Evolutionary conservation across 108 stramenopile species (phyloP), one percentile per base, ranked within the genome.

Genomic region (Cyclotella baltica): DNA sequence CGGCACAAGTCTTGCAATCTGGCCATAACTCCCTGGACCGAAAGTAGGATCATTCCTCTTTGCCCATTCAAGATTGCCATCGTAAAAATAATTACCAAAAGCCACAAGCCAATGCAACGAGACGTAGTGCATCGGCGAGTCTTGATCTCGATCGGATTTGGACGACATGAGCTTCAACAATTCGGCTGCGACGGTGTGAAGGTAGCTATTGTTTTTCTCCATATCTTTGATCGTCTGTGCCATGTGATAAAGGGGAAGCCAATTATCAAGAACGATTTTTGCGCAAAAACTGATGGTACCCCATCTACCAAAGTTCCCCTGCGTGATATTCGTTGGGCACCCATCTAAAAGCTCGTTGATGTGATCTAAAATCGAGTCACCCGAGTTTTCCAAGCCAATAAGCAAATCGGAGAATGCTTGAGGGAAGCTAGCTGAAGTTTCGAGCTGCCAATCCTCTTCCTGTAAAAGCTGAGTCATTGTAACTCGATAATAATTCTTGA

Each of bases 1-100:
- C 9, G 38, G 38, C n/a, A 46, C 23, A 3, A 43, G 38, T 43
- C 64, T 38, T 5, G 64, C 23, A 1, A 65, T 46, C 22, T 43
- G 38, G 38, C 64, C 64, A 23, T 43, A 43, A 22, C 38, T 65
- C 3, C 43, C 64, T 22, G 38, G 23, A 2, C 64, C 64, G 43
- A 43, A 65, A 20, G 23, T 18, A 6, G 59, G 34, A 27, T 63
- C 62, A 19, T 37, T 36, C 8, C 34, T 4, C 36, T 38, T 63
- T 19, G 38, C 35, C 36, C 35, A 63, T 19, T 37, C 22, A 9
- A 63, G n/a, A 23, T 63, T 23, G 19, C 36, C 38, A 6, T 63
- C 62, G 19, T 37, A 63, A 19, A 63, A 37, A 37, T 15, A 18
- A 2, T 35, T 18, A 18, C 22, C 34, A 23, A 63, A 36, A 15